Conservation (phyloP, 2,329 filamentous ascomycete genomes). For the Penicillium sp. region DNA sequence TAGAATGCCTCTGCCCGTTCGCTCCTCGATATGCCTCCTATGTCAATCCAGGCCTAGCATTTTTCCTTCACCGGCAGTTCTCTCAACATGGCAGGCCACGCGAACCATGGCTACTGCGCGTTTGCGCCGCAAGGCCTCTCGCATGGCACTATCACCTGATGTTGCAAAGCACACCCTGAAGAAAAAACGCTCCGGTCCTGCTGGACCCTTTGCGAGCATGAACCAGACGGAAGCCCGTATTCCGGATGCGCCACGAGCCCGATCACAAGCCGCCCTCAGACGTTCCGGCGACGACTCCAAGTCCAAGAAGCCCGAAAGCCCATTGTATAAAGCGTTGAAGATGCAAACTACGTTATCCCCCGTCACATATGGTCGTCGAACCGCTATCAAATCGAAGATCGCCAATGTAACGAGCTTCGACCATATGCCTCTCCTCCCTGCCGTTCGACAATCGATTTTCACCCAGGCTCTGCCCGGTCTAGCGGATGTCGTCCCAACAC, state of each 20-base stretch:
- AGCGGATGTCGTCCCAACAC: conserved; percentile 76
- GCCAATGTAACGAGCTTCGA: conserved; percentile 75
- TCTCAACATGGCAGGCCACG: conserved; percentile 30
- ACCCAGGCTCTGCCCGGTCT: conserved; percentile 74
- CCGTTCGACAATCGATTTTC: conserved; percentile 68
- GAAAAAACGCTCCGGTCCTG: conserved; percentile 42
- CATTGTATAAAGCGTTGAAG: conserved; percentile 78
- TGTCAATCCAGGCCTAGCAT: conserved; percentile 30
- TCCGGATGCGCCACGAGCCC: conserved; percentile 38
- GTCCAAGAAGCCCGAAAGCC: conserved; percentile 48
- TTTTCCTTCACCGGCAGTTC: conserved; percentile 11
- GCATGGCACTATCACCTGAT: conserved; percentile 40
- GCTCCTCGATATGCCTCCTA: conserved; percentile 33
- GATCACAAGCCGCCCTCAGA: conserved; percentile 45
- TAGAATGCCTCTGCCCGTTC: conserved; percentile 31
- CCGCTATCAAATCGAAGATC: conserved; percentile 62
- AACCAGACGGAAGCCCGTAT: conserved; percentile 55
- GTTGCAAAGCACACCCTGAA: conserved; percentile 31
- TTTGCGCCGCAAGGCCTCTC: conserved; percentile 36
- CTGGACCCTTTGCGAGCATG: conserved; percentile 61
- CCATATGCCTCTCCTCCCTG: conserved; percentile 73
- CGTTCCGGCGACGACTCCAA: conserved; percentile 39
- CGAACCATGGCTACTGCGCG: conserved; percentile 35
- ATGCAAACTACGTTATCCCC: conserved; percentile 83
- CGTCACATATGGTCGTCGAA: conserved; percentile 71